A percentile compares a stretch with the other conserved stretches of the same genome.
phyloP scores from a whole-genome alignment of 805 yeast genomes.

The Myxozyma udenii region DNA sequence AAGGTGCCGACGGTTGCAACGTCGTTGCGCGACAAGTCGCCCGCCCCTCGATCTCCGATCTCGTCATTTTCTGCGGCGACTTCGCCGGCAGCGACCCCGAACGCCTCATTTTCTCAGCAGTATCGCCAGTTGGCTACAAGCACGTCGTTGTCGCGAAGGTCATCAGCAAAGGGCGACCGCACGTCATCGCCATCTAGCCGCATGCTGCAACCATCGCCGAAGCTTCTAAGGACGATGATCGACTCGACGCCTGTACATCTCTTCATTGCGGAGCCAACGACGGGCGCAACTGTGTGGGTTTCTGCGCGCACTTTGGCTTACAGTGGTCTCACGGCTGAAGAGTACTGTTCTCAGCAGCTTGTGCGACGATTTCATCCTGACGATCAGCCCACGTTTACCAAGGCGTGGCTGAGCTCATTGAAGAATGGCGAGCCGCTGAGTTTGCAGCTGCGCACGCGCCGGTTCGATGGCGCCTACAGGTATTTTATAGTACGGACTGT shows the following conservation, averaged over 20 bases:
- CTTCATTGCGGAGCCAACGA: conserved; percentile 36
- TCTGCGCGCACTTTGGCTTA: conserved; percentile 37
- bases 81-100: conserved; percentile 7
- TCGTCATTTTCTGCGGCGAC: conserved; percentile 20
- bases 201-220: conserved; percentile 20
- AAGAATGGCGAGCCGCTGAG: conserved; percentile 35
- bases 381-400: conserved; percentile 31
- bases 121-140: not conserved
- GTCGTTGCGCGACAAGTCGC: conserved; percentile 6
- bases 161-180: not conserved
- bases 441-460: conserved; percentile 33
- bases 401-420: conserved; percentile 34
- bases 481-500: conserved; percentile 35
- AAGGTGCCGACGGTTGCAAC: not conserved
- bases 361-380: conserved; percentile 34
- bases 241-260: conserved; percentile 40
- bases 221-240: conserved; percentile 34
- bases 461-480: conserved; percentile 38
- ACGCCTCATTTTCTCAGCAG: not conserved
- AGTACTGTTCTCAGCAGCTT: conserved; percentile 31
- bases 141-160: not conserved
- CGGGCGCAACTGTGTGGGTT: conserved; percentile 37
- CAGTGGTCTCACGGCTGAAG: conserved; percentile 34
- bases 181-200: not conserved
- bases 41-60: conserved; percentile 25